These are phyloP conservation scores for Alternaria consortialis DNA, from an alignment of 2,329 filamentous ascomycete genomes.

Conservation along the genomic window DNA sequence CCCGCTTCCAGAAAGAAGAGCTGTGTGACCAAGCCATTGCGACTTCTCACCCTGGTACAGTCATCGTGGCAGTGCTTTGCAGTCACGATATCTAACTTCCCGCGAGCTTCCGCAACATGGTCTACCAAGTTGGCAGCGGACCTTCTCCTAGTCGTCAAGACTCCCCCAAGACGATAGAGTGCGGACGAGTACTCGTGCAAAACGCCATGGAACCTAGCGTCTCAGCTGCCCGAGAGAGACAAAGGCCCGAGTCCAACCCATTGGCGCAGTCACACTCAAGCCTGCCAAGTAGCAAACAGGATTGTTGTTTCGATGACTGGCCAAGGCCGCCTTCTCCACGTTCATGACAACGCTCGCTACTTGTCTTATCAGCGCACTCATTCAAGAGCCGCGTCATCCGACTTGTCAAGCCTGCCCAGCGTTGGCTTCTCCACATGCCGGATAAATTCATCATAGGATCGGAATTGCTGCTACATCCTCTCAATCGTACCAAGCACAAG, in stretches of 20 bases:
- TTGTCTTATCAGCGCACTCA: slow-evolving; percentile 31
- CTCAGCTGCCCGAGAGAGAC: slow-evolving; percentile 45
- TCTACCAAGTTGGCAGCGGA: slow-evolving; percentile 8
- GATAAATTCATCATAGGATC: slow-evolving; percentile 6
- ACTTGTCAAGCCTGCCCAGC: slow-evolving; percentile 23
- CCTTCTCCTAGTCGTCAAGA: slow-evolving; percentile 23
- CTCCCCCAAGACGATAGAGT: slow-evolving; percentile 30
- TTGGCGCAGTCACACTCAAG: slow-evolving; percentile 46
- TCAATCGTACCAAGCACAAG: not conserved
- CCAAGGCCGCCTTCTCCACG: slow-evolving; percentile 34
- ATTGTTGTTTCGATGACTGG: slow-evolving; percentile 40
- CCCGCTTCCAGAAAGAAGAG: slow-evolving; percentile 18
- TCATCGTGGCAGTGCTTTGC: slow-evolving; percentile 7
- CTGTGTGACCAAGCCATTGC: not conserved
- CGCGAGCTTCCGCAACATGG: not conserved
- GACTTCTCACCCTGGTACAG: not conserved
- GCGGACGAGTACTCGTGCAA: slow-evolving; percentile 25
- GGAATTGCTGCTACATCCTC: not conserved
- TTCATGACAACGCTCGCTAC: slow-evolving; percentile 28
- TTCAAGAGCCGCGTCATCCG: slow-evolving; percentile 46
- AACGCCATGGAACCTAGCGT: slow-evolving; percentile 29
- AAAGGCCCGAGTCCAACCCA: slow-evolving; percentile 41
- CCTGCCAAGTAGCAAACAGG: slow-evolving; percentile 46
- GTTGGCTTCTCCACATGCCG: slow-evolving; percentile 20
- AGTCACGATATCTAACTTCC: not conserved